Base-by-base conservation (phyloP, 148 eudicot species). In the Rhododendron williamsianum region DNA sequence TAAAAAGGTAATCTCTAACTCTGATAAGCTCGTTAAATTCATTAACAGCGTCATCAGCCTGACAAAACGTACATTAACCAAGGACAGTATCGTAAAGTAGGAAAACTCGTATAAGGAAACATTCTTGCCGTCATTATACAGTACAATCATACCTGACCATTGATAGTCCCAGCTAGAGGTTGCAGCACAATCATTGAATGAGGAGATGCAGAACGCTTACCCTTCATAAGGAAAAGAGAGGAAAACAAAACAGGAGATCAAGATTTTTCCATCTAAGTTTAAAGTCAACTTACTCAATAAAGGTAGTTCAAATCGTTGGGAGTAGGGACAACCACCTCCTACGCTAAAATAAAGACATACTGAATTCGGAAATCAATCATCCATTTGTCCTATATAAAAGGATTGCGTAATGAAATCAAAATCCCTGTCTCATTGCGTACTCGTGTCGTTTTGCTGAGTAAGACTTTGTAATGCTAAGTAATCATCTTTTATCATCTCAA, bases 11-110 rank as follows among this genome's bases (percentile, higher is more conserved):
- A 87, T 95, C 95, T 86, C 91, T 92, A 81, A 97, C 89, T 87
- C 98, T 89, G 56, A 92, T 89, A 80, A 97, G 98, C 87, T 97
- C 98, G 82, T 92, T 89, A 54, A 95, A 94, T 89, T 95, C 99
- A 84, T 89, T 94, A 1, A 80, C 91, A 58, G 93, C 88, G 84
- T 94, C 95, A 85, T 95, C 98, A 89, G 98, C 98, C 99, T 95
- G 91, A 12, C 30, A 72, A 85, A 81, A 89, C 9, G 84, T 76
- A 46, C 54, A 60, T 52, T 58, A 81, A 51, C 21, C 71, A 83
- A 79, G 82, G 46, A 35, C 15, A 46, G 15, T 12, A 71, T 35
- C 23, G 23, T 54, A 21, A 21, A 51, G 30, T 21, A 63, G 27
- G 74, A 72, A 71, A 67, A 13, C 25, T 38, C 1, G 54, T 45